Percentiles rank a stretch among this genome's conserved stretches.
These are phyloP conservation scores for Leptographium lundbergii DNA, from an alignment of 2,329 filamentous ascomycete species.

Conservation along the genomic window DNA sequence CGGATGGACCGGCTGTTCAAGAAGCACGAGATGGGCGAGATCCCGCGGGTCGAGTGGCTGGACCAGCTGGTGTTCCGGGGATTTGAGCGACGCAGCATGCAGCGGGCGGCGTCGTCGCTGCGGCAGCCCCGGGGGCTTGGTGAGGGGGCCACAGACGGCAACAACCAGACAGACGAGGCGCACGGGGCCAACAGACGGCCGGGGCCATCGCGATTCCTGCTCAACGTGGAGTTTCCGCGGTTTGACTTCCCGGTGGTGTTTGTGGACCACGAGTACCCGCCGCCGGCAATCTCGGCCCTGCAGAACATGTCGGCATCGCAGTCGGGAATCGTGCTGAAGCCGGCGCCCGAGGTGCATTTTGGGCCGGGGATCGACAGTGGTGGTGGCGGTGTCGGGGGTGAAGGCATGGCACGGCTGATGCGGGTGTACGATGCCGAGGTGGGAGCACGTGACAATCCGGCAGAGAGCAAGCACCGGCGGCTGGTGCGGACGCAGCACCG, in stretches of 20 bases:
- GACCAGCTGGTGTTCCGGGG: conserved; percentile 88
- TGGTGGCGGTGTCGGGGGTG: not conserved
- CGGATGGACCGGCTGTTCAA: conserved; percentile 84
- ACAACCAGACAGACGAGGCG: not conserved
- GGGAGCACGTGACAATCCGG: conserved; percentile 79
- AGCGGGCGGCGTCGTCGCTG: conserved; percentile 47
- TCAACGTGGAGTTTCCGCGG: conserved; percentile 83
- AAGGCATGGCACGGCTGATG: conserved; percentile 46
- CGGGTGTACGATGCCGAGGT: conserved; percentile 90
- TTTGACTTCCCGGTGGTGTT: conserved; percentile 96
- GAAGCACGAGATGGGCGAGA: conserved; percentile 96
- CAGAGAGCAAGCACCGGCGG: conserved; percentile 86
- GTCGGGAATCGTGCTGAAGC: conserved; percentile 60
- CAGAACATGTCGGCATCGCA: conserved; percentile 50
- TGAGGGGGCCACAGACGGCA: conserved; percentile 20
- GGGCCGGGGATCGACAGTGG: conserved; percentile 60
- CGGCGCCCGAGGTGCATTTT: conserved; percentile 76
- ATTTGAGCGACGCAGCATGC: conserved; percentile 63
- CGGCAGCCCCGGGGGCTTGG: conserved; percentile 9
- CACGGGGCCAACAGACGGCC: conserved; percentile 21
- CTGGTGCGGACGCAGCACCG: conserved; percentile 81
- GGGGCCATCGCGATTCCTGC: conserved; percentile 51
- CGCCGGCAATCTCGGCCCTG: conserved; percentile 68
- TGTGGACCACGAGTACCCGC: conserved; percentile 82
- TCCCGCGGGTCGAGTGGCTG: conserved; percentile 85